A percentile compares a stretch with the other conserved stretches of the same genome.
phyloP scores from a whole-genome alignment of 1,284 basidiomycete species.

The Sanghuangporus weigelae region DNA sequence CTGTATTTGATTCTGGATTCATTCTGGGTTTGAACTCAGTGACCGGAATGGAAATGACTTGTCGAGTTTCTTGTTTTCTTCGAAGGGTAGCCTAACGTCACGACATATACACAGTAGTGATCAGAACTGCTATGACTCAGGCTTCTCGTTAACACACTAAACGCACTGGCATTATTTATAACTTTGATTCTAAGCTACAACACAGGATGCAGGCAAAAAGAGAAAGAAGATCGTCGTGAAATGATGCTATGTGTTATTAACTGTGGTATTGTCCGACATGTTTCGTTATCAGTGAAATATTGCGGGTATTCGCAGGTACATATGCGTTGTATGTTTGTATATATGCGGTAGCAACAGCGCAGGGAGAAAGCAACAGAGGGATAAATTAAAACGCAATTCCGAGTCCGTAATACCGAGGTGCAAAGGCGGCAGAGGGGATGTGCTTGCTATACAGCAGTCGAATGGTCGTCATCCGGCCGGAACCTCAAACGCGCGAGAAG shows the following conservation, averaged over 20 bases:
- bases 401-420: not conserved
- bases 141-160: not conserved
- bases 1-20: too few species aligned
- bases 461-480: conserved; percentile 48
- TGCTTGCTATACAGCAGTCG: conserved; percentile 38
- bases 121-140: too few species aligned
- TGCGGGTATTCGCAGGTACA: not conserved
- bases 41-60: too few species aligned
- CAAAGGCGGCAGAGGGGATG: not conserved
- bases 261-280: not conserved
- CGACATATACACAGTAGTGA: too few species aligned
- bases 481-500: conserved; percentile 50
- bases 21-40: too few species aligned
- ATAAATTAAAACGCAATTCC: too few species aligned
- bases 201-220: not conserved
- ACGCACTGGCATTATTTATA: not conserved
- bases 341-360: too few species aligned
- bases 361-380: too few species aligned
- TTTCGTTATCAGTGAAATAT: not conserved
- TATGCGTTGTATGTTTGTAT: not conserved
- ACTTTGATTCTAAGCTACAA: not conserved
- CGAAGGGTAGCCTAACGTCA: too few species aligned
- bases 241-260: not conserved
- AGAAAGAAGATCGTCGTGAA: not conserved
- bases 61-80: too few species aligned